Evolutionary conservation across 768 basidiomycete species (phyloP).

Genomic region (Pulveroboletus sp.): DNA sequence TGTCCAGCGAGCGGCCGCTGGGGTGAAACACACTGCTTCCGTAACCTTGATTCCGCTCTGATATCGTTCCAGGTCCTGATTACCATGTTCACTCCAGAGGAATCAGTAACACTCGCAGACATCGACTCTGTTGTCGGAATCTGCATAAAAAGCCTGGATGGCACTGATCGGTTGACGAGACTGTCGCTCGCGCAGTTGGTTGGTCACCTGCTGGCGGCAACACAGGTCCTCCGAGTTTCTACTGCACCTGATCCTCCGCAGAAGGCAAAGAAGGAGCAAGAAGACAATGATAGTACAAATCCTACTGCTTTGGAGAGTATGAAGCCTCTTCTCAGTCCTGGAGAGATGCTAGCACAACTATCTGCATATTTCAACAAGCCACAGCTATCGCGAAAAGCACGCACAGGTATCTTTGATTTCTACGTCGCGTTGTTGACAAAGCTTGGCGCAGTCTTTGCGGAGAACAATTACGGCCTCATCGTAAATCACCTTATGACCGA

Average conservation of each 20-base stretch:
- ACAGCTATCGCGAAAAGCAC: conserved; percentile 58
- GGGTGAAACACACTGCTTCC: conserved; percentile 41
- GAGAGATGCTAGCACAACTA: conserved; percentile 79
- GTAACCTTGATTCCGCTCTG: conserved; percentile 7
- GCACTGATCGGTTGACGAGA: conserved; percentile 79
- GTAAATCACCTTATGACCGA: conserved; percentile 75
- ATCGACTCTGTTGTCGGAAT: conserved; percentile 69
- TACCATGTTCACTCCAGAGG: conserved; percentile 54
- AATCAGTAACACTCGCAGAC: conserved; percentile 57
- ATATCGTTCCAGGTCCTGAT: conserved; percentile 39
- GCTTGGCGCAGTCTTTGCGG: conserved; percentile 75
- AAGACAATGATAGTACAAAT: conserved; percentile 52
- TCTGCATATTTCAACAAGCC: conserved; percentile 79
- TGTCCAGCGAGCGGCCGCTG: conserved; percentile 78
- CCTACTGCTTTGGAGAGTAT: conserved; percentile 46
- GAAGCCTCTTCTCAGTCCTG: conserved; percentile 65
- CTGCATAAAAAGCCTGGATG: conserved; percentile 73
- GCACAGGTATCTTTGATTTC: conserved; percentile 85
- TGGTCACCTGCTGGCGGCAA: conserved; percentile 78
- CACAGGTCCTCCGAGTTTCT: conserved; percentile 63
- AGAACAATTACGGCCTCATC: conserved; percentile 76
- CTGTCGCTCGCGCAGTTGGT: conserved; percentile 72
- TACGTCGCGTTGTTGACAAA: conserved; percentile 73
- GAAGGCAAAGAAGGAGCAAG: conserved; percentile 60
- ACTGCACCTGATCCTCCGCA: conserved; percentile 43